These are phyloP conservation scores for Staphylotrichum longicolle DNA, from an alignment of 495 filamentous ascomycete genomes.

Conservation along the genomic window DNA sequence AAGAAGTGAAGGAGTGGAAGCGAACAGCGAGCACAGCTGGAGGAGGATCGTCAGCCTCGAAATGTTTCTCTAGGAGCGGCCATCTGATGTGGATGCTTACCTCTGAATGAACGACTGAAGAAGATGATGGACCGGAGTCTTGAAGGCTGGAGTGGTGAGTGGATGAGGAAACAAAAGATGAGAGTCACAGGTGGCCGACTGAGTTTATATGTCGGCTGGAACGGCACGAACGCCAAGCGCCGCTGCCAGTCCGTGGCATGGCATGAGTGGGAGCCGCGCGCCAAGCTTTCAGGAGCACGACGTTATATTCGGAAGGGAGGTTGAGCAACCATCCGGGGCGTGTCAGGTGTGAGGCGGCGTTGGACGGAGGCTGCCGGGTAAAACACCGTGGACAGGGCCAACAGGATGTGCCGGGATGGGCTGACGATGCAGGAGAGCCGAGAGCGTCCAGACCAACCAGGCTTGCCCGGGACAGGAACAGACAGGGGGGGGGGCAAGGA, in stretches of 20 bases:
- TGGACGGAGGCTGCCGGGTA: conserved; percentile 40
- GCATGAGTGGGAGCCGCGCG: conserved; percentile 39
- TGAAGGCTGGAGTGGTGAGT: conserved; percentile 38
- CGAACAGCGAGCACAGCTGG: conserved; percentile 53
- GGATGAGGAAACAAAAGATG: conserved; percentile 39
- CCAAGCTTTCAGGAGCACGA: conserved; percentile 40
- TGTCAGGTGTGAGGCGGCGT: conserved; percentile 44
- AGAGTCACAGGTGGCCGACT: conserved; percentile 22
- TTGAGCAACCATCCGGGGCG: conserved; percentile 44
- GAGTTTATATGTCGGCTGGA: conserved; percentile 43
- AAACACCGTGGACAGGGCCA: conserved; percentile 39
- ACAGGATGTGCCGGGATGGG: conserved; percentile 19
- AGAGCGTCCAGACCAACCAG: conserved; percentile 1
- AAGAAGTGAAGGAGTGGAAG: conserved; percentile 45
- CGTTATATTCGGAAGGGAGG: conserved; percentile 43
- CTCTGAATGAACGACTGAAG: conserved; percentile 52
- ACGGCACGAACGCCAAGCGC: conserved; percentile 13
- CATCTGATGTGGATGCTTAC: conserved; percentile 26
- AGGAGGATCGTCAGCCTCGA: conserved; percentile 20
- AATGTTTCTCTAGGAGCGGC: background rate
- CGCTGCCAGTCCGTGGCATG: conserved; percentile 31
- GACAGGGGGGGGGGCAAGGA: background rate
- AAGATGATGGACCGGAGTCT: conserved; percentile 23
- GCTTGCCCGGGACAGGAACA: conserved; percentile 1
- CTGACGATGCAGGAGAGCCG: conserved; percentile 15